Base-by-base conservation (phyloP, 371 early-diverging fungal genomes). In the Rhizomucor pusillus region DNA sequence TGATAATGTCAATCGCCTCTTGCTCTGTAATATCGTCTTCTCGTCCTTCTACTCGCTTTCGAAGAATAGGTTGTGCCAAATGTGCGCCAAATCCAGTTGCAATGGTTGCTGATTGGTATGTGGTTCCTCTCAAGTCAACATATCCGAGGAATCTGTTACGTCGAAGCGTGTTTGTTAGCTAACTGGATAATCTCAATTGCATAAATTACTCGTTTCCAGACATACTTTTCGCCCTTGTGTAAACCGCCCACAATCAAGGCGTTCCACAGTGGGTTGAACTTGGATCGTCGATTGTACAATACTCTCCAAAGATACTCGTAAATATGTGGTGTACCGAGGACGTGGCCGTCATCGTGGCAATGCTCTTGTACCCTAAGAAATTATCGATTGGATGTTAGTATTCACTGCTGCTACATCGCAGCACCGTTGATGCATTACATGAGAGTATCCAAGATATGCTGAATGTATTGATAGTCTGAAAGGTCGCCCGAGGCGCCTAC, bases 31-130 rank as follows among this genome's bases (percentile, higher is more conserved):
- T 69, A 50, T 83, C 82, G 34, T 95, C 82, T 62, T 89, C 92
- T 43, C 85, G 82, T 20, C 87, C 90, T 67, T 98, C 98, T 6
- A 92, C 85, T 33, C 88, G 86, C 68, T 90, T 95, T 73, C 99
- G 83, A 63, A 99, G 69, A 53, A 99, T 87, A 46, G 99, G 99
- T 58, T 92, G 91, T 44, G 97, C 99, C 50, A 99, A 70, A 75
- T 98, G 88, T 34, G 86, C 88, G 35, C 99, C 99, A 68, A 92
- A 95, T 24, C 99, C 99, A 35, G 99, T 98, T 36, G 99, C 98
- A 58, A 99, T 91, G 19, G 94, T 90, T 14, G 89, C 67, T 5
- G 95, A 69, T 64, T 92, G 84, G 69, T 97, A 98, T 19, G 97
- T 95, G 20, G 97, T 98, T 36, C 99, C 99, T 66, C 91, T 88